phyloP scores from a whole-genome alignment of 31 red algal species.

The Odonthalia washingtoniensis region DNA sequence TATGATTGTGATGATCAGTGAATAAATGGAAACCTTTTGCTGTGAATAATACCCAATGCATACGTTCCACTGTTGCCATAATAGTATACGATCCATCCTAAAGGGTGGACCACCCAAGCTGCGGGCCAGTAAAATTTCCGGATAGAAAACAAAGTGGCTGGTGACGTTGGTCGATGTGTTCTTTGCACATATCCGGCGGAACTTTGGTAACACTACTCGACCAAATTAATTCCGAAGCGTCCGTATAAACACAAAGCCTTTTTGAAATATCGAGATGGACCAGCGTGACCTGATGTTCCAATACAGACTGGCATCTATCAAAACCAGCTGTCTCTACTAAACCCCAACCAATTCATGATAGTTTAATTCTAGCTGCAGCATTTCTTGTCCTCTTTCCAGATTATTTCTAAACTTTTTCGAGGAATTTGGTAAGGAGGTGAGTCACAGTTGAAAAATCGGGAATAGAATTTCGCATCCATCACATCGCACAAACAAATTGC shows the following conservation, averaged over 20 bases:
- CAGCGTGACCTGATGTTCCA: too few species aligned
- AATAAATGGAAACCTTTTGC: background rate
- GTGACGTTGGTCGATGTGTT: background rate
- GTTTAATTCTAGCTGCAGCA: too few species aligned
- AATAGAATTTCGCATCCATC: background rate
- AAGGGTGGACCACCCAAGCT: background rate
- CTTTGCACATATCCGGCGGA: background rate
- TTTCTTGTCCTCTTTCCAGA: too few species aligned
- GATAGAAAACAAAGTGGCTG: background rate
- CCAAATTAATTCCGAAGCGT: too few species aligned
- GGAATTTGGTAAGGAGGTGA: background rate
- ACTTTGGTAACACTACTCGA: too few species aligned
- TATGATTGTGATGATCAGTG: background rate
- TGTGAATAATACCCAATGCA: background rate
- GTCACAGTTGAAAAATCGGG: background rate
- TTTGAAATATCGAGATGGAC: too few species aligned
- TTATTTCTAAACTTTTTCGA: background rate
- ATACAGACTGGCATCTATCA: too few species aligned
- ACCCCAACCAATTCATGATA: too few species aligned
- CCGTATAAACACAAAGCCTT: too few species aligned
- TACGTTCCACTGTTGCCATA: background rate
- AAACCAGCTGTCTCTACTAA: too few species aligned
- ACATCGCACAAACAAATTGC: slow-evolving; percentile 11
- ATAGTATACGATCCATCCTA: background rate
- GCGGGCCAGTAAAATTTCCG: background rate